Evolutionary conservation across 176 grass and related monocot genomes (phyloP), one percentile per base, ranked within the genome.

Genomic region (Oryza glumipatula): DNA sequence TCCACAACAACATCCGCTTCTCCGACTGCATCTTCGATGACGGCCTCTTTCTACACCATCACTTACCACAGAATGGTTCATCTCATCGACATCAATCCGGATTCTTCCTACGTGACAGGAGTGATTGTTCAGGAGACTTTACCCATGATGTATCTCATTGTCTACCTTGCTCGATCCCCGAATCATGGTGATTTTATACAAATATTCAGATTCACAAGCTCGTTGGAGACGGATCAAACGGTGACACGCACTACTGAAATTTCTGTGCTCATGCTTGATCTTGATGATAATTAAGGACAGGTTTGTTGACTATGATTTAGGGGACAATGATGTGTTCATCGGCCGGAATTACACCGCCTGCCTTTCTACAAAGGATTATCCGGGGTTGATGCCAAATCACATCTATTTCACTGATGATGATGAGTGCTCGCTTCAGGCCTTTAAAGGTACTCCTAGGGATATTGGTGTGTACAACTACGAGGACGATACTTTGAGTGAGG

Each of bases 391-490:
- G 28, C 28, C 28, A 30, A 30, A 30, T 30, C 28, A 2, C 28
- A 30, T 30, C 28, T 30, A 30, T 30, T 30, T 30, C 28, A 30
- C 28, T 30, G 77, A 79, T 0, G 28, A 30, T 30, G 3, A 23
- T 11, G 36, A 38, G 36, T 67, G 48, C 5, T 46, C 38, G 39
- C 63, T 67, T 19, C 0, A 10, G 43, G 43, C 43, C 1, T 1
- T 21, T 1, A 67, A 43, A 21, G 23, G 7, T 19, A 9, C 0
- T 21, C 39, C 22, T 0, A 38, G 41, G 9, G 63, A 79, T 67
- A 13, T 79, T 32, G 63, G 77, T 48, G 19, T 79, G 4, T 79
- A 73, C 46, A 78, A 44, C 65, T 65, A 65, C 1, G 61, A 79
- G 60, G 41, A 79, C 0, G 43, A 51, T 21, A 41, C 0, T 35